Evolutionary conservation across 352 stramenopile species (phyloP).

Genomic region (Globisporangium nagaii): DNA sequence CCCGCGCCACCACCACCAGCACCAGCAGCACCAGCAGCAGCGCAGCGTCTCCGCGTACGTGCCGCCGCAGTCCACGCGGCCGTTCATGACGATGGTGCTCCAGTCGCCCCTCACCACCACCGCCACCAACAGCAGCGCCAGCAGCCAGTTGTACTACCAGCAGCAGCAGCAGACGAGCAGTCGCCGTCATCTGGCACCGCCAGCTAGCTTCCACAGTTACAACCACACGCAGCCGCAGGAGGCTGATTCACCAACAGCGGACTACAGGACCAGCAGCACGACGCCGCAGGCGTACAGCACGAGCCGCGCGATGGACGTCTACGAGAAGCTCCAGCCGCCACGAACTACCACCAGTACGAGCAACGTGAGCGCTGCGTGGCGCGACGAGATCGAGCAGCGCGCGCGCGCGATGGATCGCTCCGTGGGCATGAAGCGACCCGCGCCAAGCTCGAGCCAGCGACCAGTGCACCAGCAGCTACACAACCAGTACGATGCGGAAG

Average conservation of each 20-base stretch:
- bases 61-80: conserved; percentile 6
- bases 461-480: neutral
- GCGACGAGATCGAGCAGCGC: conserved; percentile 6
- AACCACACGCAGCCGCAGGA: neutral
- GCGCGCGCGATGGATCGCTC: neutral
- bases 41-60: neutral
- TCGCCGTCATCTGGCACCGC: neutral
- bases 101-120: neutral
- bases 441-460: neutral
- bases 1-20: neutral
- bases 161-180: neutral
- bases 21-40: neutral
- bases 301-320: conserved; percentile 5
- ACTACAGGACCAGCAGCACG: neutral
- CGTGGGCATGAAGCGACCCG: conserved; percentile 4
- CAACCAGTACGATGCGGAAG: neutral
- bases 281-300: neutral
- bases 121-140: neutral
- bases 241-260: neutral
- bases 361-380: conserved; percentile 3
- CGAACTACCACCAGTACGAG: neutral
- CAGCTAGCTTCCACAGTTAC: neutral
- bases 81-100: conserved; percentile 11
- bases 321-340: conserved; percentile 8
- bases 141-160: neutral